A percentile compares a stretch with the other conserved stretches of the same genome.
phyloP scores from a whole-genome alignment of 164 flowering plant species.

The Vitis labrusca region DNA sequence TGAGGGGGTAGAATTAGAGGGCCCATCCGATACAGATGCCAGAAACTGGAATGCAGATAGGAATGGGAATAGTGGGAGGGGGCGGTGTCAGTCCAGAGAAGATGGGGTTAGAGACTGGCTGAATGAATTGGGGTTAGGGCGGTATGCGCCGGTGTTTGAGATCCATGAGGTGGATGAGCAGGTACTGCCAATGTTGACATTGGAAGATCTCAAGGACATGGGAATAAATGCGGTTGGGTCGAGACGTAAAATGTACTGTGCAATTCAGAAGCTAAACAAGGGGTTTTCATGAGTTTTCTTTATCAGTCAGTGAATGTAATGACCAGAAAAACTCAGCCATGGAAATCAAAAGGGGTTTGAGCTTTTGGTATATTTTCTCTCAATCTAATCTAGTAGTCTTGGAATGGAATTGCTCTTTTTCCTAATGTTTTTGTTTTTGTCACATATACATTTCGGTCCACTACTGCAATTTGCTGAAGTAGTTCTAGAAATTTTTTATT shows the following conservation, averaged over 20 bases:
- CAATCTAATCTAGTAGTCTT: background rate
- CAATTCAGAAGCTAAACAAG: constrained; percentile 68
- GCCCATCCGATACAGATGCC: constrained; percentile 45
- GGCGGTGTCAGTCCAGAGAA: constrained; percentile 25
- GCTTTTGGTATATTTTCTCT: constrained; percentile 13
- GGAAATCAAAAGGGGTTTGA: constrained; percentile 24
- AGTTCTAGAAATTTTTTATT: background rate
- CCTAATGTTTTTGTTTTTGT: background rate
- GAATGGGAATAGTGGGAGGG: constrained; percentile 39
- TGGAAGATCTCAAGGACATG: constrained; percentile 90
- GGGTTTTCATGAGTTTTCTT: constrained; percentile 48
- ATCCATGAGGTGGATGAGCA: constrained; percentile 94
- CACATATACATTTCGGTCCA: constrained; percentile 4
- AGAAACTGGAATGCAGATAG: constrained; percentile 47
- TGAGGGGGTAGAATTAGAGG: constrained; percentile 43
- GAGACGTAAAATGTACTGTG: constrained; percentile 65
- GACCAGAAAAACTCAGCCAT: constrained; percentile 13
- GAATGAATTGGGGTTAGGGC: constrained; percentile 65
- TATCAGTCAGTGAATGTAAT: background rate
- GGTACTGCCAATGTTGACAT: constrained; percentile 71
- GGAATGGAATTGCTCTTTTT: constrained; percentile 11
- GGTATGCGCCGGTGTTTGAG: constrained; percentile 81
- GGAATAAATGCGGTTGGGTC: constrained; percentile 87
- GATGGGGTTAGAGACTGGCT: constrained; percentile 72
- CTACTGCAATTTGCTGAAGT: constrained; percentile 10